Evolutionary conservation across 1,284 basidiomycete species (phyloP), one percentile per base, ranked within the genome.

Genomic region (Polyporus tsugae): DNA sequence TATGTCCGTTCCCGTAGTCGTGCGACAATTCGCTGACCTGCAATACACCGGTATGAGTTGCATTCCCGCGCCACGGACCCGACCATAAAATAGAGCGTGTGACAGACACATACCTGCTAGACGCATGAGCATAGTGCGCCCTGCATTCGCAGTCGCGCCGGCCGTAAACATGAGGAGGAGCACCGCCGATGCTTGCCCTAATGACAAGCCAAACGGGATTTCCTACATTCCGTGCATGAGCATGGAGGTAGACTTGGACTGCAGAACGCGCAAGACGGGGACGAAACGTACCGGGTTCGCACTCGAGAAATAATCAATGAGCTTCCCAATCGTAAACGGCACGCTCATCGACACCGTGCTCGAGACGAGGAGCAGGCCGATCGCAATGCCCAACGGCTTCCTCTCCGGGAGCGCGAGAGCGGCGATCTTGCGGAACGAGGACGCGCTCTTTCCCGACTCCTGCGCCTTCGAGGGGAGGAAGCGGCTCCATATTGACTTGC

Each of bases 21-120:
- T 25, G 95, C 94, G 42, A 99, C 94, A 75, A 99, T 98, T 36
- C 97, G 86, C 79, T 98, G 95, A 52, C 97, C 97, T 86, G 22
- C 2, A 44, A 4, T 41, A n/a, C 15, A 60, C 39, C 58, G 41
- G 39, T 6, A 25, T 22, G 13, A 35, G 42, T 25, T n/a, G 36
- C 22, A 13, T 60, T 57, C 63, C 35, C 57, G 63, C 22, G 42
- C 19, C 11, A 19, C 33, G n/a, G 55, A 6, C 15, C 55, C n/a
- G 55, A 11, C 35, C 36, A n/a, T 11, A 53, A 22, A 19, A 63
- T n/a, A 38, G 13, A 41, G 33, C 6, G 35, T 19, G n/a, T 13
- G 9, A 60, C 5, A 36, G 7, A 42, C 46, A 78, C 85, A 60
- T 64, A 90, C 90, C 91, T 62, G 91, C 85, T 75, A 97, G 89